Conservation (phyloP, 78 protist species). For the Reticulomyxa filosa region DNA sequence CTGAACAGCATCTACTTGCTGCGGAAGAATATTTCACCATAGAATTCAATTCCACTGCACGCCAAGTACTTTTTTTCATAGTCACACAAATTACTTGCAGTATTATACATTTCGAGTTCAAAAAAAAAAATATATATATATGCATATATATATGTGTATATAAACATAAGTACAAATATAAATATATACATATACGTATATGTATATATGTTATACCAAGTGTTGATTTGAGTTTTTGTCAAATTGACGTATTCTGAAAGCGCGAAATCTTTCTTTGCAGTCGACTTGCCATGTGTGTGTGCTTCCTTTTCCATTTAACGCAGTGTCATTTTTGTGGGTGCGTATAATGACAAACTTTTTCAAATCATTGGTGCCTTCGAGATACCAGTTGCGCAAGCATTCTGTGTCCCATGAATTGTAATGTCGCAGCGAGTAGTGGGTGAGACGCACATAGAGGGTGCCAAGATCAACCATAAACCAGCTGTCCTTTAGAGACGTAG, state of each 20-base stretch:
- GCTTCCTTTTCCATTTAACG: background rate
- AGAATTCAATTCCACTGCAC: background rate
- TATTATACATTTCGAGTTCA: too few relatives aligned
- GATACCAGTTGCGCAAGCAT: background rate
- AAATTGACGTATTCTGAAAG: background rate
- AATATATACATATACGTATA: too few relatives aligned
- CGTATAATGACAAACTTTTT: background rate
- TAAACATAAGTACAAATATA: too few relatives aligned
- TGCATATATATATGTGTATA: too few relatives aligned
- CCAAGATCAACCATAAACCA: background rate
- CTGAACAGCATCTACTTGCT: too few relatives aligned
- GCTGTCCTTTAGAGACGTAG: background rate
- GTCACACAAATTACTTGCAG: too few relatives aligned
- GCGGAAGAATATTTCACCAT: too few relatives aligned
- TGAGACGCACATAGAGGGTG: background rate
- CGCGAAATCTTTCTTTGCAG: background rate
- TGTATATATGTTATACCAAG: background rate
- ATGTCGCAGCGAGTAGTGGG: conserved; percentile 7
- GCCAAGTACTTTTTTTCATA: too few relatives aligned
- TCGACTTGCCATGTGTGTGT: conserved; percentile 5
- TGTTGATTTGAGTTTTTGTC: background rate
- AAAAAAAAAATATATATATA: too few relatives aligned
- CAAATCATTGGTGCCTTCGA: background rate
- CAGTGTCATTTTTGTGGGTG: background rate
- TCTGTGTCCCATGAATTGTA: background rate